Percentiles rank a stretch among this genome's conserved stretches.
Evolutionary conservation across 2,329 filamentous ascomycete species (phyloP).

Genomic region (Fusarium sp.): DNA sequence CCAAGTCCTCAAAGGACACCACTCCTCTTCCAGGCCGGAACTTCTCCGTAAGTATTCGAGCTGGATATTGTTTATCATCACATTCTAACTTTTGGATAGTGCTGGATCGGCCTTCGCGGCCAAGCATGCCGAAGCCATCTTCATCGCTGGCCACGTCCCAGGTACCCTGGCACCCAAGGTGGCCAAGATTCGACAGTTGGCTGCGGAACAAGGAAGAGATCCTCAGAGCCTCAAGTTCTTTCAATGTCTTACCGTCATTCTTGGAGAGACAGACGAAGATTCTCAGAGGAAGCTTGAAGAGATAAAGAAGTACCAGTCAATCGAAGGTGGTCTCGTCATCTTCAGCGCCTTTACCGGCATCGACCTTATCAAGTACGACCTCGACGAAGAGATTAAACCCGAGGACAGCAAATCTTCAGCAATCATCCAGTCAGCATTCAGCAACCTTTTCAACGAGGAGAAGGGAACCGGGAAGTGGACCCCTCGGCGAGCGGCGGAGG

Average conservation of each 20-base stretch:
- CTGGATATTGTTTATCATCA: too few relatives aligned
- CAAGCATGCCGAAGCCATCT: slow-evolving; percentile 71
- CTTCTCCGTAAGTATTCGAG: slow-evolving; percentile 58
- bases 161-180: slow-evolving; percentile 6
- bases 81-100: neutral
- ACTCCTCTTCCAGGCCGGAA: slow-evolving; percentile 71
- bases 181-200: slow-evolving; percentile 3
- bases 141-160: slow-evolving; percentile 62
- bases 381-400: slow-evolving; percentile 13
- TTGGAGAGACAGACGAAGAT: slow-evolving; percentile 12
- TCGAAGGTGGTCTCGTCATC: slow-evolving; percentile 9
- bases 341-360: slow-evolving; percentile 29
- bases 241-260: slow-evolving; percentile 3
- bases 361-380: slow-evolving; percentile 10
- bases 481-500: neutral
- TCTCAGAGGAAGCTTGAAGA: neutral
- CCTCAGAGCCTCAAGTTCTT: slow-evolving; percentile 15
- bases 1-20: slow-evolving; percentile 67
- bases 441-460: slow-evolving; percentile 7
- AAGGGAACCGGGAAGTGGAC: slow-evolving; percentile 3
- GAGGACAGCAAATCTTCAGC: slow-evolving; percentile 13
- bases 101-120: slow-evolving; percentile 68
- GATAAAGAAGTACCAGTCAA: slow-evolving; percentile 2
- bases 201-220: slow-evolving; percentile 1
- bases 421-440: slow-evolving; percentile 11